phyloP scores from a whole-genome alignment of 805 yeast species.

The Metschnikowia peoriensis region DNA sequence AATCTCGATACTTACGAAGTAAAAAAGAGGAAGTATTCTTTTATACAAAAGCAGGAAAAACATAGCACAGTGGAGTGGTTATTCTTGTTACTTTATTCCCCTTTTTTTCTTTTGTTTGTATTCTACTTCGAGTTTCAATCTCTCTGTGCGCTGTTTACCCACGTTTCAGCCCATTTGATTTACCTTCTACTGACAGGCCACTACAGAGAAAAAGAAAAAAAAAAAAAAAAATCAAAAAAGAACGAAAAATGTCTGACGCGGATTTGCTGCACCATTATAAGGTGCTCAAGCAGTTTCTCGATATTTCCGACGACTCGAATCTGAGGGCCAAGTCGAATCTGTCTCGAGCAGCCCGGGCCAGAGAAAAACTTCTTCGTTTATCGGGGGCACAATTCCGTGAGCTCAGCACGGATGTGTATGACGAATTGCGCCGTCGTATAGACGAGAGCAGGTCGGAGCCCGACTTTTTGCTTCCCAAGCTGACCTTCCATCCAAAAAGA shows the following conservation, averaged over 20 bases:
- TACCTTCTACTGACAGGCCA: too few species aligned
- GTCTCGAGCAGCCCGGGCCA: slow-evolving; percentile 73
- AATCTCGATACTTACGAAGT: not conserved
- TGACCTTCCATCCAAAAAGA: slow-evolving; percentile 84
- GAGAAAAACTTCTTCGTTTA: slow-evolving; percentile 79
- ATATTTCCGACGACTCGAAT: slow-evolving; percentile 44
- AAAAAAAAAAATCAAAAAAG: too few species aligned
- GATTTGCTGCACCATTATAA: slow-evolving; percentile 46
- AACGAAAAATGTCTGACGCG: slow-evolving; percentile 15
- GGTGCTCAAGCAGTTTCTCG: slow-evolving; percentile 51
- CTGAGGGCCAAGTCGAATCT: slow-evolving; percentile 43
- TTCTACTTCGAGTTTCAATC: too few species aligned
- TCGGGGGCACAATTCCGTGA: slow-evolving; percentile 83
- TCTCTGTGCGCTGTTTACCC: too few species aligned
- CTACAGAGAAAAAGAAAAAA: not conserved
- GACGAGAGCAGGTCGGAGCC: slow-evolving; percentile 58
- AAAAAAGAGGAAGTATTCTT: too few species aligned
- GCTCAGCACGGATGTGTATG: slow-evolving; percentile 90
- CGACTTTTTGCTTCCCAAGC: slow-evolving; percentile 64
- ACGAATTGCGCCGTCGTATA: slow-evolving; percentile 81
- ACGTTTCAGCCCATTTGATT: too few species aligned
- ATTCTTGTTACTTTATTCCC: too few species aligned
- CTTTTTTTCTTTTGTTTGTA: too few species aligned
- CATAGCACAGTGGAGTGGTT: too few species aligned
- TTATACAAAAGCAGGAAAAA: too few species aligned